These are phyloP conservation scores for Dipteronia sinensis DNA, from an alignment of 345 rosid genomes.

Conservation along the genomic window DNA sequence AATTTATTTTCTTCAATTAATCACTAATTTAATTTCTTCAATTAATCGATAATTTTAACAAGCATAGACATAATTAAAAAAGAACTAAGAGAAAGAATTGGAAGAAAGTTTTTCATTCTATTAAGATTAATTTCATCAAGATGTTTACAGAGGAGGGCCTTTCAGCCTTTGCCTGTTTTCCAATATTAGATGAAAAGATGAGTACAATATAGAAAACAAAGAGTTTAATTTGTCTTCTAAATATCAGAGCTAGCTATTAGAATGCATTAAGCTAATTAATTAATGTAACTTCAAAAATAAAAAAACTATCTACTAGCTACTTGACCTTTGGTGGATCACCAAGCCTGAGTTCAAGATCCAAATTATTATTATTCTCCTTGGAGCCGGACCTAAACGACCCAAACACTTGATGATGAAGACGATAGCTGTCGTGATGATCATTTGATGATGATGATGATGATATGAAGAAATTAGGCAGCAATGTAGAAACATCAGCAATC, in stretches of 20 bases:
- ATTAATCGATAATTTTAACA: neutral
- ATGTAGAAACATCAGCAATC: slow-evolving; percentile 22
- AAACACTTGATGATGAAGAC: slow-evolving; percentile 31
- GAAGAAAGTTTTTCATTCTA: neutral
- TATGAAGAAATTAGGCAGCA: slow-evolving; percentile 21
- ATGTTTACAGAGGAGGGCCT: neutral
- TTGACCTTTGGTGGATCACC: slow-evolving; percentile 61
- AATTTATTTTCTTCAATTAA: too few species aligned
- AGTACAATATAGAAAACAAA: neutral
- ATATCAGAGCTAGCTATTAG: neutral
- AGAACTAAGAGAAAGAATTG: neutral
- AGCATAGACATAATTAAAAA: neutral
- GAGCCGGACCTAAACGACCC: slow-evolving; percentile 31
- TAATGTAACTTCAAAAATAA: neutral
- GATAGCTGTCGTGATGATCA: slow-evolving; percentile 16
- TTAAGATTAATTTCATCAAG: neutral
- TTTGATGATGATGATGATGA: neutral
- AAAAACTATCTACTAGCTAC: slow-evolving; percentile 15
- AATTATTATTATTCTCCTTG: slow-evolving; percentile 43
- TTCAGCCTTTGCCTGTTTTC: slow-evolving; percentile 7
- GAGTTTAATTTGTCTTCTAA: neutral
- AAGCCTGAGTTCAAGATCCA: slow-evolving; percentile 95
- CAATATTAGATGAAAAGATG: neutral
- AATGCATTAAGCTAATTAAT: neutral
- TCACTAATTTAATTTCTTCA: too few species aligned